Evolutionary conservation across 2,329 filamentous ascomycete genomes (phyloP).

Genomic region (Fusarium veterinarium): DNA sequence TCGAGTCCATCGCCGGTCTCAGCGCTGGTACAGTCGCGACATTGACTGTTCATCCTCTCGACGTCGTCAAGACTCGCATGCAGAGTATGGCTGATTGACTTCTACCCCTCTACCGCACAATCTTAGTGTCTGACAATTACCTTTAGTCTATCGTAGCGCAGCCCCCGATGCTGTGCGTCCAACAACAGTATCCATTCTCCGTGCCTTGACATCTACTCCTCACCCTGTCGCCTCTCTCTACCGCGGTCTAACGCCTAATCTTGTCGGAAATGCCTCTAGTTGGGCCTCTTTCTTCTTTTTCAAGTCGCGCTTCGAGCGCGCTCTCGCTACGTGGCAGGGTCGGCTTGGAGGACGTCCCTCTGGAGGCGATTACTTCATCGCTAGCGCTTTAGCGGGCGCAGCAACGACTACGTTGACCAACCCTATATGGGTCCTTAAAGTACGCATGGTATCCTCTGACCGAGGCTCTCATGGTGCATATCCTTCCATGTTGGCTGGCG

Average conservation of each 20-base stretch:
- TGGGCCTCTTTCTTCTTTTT: conserved; percentile 95
- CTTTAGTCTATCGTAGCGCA: conserved; percentile 63
- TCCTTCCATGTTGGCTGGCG: conserved; percentile 78
- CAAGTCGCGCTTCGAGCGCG: conserved; percentile 67
- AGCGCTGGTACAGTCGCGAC: conserved; percentile 89
- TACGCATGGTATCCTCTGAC: conserved; percentile 92
- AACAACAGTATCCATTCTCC: conserved; percentile 65
- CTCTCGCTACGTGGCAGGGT: conserved; percentile 50
- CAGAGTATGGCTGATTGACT: conserved; percentile 70
- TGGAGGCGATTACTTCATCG: conserved; percentile 81
- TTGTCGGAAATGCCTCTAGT: conserved; percentile 88
- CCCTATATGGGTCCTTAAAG: conserved; percentile 98
- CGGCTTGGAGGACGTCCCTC: conserved; percentile 42
- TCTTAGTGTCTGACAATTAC: not conserved
- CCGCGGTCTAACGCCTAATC: conserved; percentile 88
- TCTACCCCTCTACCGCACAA: not conserved
- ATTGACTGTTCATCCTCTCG: conserved; percentile 88
- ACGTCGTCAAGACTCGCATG: conserved; percentile 95
- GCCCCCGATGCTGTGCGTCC: conserved; percentile 53
- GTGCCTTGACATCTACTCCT: conserved; percentile 61
- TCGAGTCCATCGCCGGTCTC: conserved; percentile 92
- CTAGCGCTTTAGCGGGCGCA: conserved; percentile 77
- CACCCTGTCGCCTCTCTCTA: conserved; percentile 79
- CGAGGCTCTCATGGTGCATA: conserved; percentile 82
- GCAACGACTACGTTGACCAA: conserved; percentile 88